These are phyloP conservation scores for Xylaria venustula DNA, from an alignment of 495 filamentous ascomycete species.

Conservation along the genomic window DNA sequence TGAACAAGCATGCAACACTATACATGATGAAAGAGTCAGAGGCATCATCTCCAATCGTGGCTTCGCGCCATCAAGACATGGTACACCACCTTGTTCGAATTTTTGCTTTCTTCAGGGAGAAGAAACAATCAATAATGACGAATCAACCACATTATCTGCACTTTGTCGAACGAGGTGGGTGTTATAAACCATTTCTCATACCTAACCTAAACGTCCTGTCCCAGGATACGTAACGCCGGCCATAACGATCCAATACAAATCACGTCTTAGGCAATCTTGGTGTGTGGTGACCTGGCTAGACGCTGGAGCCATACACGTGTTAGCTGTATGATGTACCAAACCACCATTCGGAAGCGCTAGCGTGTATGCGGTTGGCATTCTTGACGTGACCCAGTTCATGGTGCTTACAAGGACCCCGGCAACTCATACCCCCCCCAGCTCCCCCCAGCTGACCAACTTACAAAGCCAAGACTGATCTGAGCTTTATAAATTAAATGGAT, in stretches of 20 bases:
- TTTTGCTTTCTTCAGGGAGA: background rate
- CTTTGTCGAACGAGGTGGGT: background rate
- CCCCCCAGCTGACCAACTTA: conserved; percentile 12
- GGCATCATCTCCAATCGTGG: conserved; percentile 7
- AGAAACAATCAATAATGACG: no score
- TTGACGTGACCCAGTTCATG: conserved; percentile 8
- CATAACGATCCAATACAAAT: background rate
- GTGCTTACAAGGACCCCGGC: conserved; percentile 1
- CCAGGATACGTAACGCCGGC: background rate
- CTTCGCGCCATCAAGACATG: conserved; percentile 11
- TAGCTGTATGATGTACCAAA: conserved; percentile 7
- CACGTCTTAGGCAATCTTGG: background rate
- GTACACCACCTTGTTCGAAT: background rate
- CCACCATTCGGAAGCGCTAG: conserved; percentile 17
- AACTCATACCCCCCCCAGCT: background rate
- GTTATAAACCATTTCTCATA: background rate
- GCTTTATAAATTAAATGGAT: conserved; percentile 10
- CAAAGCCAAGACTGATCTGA: conserved; percentile 18
- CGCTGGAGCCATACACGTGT: conserved; percentile 5
- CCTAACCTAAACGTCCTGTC: background rate
- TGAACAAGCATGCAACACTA: conserved; percentile 8
- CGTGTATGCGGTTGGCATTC: conserved; percentile 6
- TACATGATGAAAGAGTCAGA: conserved; percentile 4
- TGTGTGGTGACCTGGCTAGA: conserved; percentile 7
- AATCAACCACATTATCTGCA: no score